Conservation (phyloP, 2,329 filamentous ascomycete genomes). For the Teratosphaeria destructans region DNA sequence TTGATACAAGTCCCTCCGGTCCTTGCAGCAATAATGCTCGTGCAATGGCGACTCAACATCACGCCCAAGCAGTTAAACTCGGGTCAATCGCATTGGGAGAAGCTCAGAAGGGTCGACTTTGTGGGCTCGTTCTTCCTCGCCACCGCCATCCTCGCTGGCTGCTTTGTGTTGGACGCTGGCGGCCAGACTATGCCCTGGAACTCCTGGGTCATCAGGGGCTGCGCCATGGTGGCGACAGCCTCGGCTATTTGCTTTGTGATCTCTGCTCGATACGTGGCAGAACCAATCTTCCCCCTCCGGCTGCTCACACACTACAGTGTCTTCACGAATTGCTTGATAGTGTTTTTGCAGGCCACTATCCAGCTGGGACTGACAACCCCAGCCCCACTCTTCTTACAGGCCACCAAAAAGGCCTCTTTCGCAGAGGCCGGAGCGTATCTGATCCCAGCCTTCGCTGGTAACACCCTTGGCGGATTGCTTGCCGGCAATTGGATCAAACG, state of each 20-base stretch:
- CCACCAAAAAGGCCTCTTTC: conserved; percentile 53
- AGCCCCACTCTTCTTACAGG: conserved; percentile 70
- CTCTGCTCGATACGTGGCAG: conserved; percentile 54
- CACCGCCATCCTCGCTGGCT: conserved; percentile 52
- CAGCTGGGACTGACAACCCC: conserved; percentile 56
- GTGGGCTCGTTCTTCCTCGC: conserved; percentile 58
- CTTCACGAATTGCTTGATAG: conserved; percentile 57
- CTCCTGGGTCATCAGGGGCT: conserved; percentile 46
- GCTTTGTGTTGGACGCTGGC: conserved; percentile 62
- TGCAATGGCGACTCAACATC: conserved; percentile 48
- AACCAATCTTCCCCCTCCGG: conserved; percentile 65
- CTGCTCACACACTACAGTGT: conserved; percentile 60
- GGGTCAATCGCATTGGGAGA: conserved; percentile 53
- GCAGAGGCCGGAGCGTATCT: conserved; percentile 55
- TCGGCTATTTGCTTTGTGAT: conserved; percentile 59
- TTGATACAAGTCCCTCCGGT: conserved; percentile 60
- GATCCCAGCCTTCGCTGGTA: conserved; percentile 53
- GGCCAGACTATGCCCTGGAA: conserved; percentile 60
- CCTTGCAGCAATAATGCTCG: conserved; percentile 52
- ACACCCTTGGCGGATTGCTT: conserved; percentile 54
- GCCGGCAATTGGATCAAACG: conserved; percentile 58
- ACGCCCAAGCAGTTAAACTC: conserved; percentile 50
- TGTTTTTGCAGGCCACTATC: conserved; percentile 59
- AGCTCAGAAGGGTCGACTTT: conserved; percentile 62
- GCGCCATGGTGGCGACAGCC: conserved; percentile 46